phyloP scores from a whole-genome alignment of 169 alveolate genomes.

The Theileria equi region DNA sequence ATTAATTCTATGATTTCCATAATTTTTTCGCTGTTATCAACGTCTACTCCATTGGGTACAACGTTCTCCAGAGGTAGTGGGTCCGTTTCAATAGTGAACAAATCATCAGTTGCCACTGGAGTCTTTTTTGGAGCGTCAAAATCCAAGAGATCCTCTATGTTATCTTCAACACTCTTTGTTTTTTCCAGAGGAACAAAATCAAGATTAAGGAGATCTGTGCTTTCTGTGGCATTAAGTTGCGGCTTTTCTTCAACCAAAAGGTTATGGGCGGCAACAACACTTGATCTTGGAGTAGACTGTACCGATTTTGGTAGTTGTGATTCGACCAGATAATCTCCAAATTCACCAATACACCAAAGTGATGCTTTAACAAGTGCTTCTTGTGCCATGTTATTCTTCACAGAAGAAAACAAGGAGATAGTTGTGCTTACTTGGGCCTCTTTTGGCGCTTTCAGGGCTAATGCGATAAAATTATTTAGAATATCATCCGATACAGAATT shows the following conservation, averaged over 20 bases:
- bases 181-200: too few species aligned
- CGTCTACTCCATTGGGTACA: neutral
- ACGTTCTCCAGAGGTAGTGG: too few species aligned
- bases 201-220: too few species aligned
- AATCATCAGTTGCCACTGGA: too few species aligned
- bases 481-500: slow-evolving; percentile 78
- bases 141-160: neutral
- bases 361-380: slow-evolving; percentile 85
- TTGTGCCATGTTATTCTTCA: slow-evolving; percentile 82
- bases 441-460: slow-evolving; percentile 74
- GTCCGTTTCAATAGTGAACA: too few species aligned
- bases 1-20: slow-evolving; percentile 25
- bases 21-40: neutral
- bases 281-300: too few species aligned
- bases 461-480: slow-evolving; percentile 72
- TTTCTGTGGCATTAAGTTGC: too few species aligned
- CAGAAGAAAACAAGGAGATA: slow-evolving; percentile 74
- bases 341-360: slow-evolving; percentile 90
- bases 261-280: too few species aligned
- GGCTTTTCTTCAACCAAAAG: too few species aligned
- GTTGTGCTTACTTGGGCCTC: slow-evolving; percentile 78
- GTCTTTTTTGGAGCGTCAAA: neutral
- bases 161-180: neutral
- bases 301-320: neutral
- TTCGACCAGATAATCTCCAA: slow-evolving; percentile 57